Percentiles rank a stretch among this genome's conserved stretches.
Conservation (phyloP, 192 early-diverging fungal species). For the Entophlyctis helioformis region DNA sequence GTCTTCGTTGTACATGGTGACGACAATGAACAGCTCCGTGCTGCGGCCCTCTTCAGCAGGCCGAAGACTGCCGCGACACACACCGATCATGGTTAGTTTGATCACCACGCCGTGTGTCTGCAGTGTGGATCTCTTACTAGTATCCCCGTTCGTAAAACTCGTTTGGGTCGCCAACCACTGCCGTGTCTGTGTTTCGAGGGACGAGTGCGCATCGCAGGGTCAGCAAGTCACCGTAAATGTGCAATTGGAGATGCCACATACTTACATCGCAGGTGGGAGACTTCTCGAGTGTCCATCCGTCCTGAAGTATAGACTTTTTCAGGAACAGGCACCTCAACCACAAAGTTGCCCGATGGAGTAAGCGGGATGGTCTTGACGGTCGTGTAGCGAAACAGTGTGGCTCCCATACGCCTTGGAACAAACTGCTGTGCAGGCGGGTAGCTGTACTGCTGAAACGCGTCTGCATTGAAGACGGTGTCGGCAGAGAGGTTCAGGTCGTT, state of each 20-base stretch:
- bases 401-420: slow-evolving; percentile 1
- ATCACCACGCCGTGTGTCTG: no score
- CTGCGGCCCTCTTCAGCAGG: slow-evolving; percentile 53
- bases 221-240: background rate
- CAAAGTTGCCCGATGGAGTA: slow-evolving; percentile 26
- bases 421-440: background rate
- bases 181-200: slow-evolving; percentile 37
- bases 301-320: slow-evolving; percentile 18
- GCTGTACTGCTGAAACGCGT: slow-evolving; percentile 4
- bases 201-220: background rate
- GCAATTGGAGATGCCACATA: background rate
- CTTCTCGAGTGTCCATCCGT: slow-evolving; percentile 14
- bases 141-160: slow-evolving; percentile 55
- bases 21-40: slow-evolving; percentile 81
- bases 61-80: slow-evolving; percentile 19
- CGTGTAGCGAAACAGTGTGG: slow-evolving; percentile 30
- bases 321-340: slow-evolving; percentile 35
- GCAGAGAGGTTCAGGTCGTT: background rate
- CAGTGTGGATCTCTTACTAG: background rate
- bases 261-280: slow-evolving; percentile 32
- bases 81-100: background rate
- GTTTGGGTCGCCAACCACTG: slow-evolving; percentile 75
- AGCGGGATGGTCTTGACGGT: slow-evolving; percentile 31
- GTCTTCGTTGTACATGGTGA: slow-evolving; percentile 80
- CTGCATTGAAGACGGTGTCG: background rate